Percentiles rank a stretch among this genome's conserved stretches.
These are phyloP conservation scores for Chamaecyparis obtusa DNA, from an alignment of 75 land plant genomes.

Conservation along the genomic window DNA sequence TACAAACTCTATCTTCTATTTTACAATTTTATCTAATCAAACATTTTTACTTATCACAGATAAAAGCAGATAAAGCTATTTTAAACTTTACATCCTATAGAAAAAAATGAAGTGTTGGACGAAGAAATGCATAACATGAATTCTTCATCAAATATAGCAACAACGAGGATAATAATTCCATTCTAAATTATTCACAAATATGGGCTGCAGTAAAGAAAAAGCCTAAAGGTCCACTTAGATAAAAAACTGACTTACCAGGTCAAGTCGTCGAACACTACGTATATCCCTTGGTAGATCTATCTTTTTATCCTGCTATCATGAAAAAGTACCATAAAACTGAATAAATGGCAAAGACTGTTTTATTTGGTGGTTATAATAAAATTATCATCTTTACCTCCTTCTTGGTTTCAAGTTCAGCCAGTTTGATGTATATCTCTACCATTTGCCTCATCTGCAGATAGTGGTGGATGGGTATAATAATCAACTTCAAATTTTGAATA, in stretches of 20 bases:
- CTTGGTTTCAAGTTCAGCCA: constrained; percentile 91
- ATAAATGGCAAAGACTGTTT: neutral
- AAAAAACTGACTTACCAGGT: constrained; percentile 59
- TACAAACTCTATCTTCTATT: neutral
- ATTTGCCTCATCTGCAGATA: constrained; percentile 78
- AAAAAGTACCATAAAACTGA: neutral
- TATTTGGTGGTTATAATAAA: neutral
- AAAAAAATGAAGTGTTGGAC: neutral
- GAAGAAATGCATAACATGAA: neutral
- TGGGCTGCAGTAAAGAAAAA: neutral
- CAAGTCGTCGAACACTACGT: constrained; percentile 80
- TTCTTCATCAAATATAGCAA: neutral
- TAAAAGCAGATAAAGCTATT: neutral
- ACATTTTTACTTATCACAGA: neutral
- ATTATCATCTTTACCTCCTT: constrained; percentile 63
- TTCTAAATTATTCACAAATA: neutral
- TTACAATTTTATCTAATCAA: neutral
- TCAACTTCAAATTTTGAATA: neutral
- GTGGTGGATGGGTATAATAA: neutral
- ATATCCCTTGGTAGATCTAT: constrained; percentile 89
- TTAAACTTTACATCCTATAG: neutral
- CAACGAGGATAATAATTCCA: neutral
- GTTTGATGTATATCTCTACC: constrained; percentile 94
- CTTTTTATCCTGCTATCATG: constrained; percentile 62
- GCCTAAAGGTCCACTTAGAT: neutral